A percentile compares a stretch with the other conserved stretches of the same genome.
phyloP scores from a whole-genome alignment of 345 rosid genomes.

The Lepidium aucheri region DNA sequence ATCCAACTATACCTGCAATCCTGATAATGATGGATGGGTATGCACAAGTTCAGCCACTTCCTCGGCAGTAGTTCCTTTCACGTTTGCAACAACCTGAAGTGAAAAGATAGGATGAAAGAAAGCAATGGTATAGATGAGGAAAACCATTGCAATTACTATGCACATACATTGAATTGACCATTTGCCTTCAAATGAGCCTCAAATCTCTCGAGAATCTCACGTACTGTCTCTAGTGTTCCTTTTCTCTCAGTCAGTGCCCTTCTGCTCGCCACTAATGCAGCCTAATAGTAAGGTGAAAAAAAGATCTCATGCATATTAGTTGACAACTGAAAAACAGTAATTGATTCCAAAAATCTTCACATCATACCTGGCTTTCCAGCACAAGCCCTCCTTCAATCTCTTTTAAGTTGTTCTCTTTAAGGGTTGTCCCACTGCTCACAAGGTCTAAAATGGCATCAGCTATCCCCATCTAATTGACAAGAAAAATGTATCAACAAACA shows the following conservation, averaged over 20 bases:
- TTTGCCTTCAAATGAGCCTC: conserved; percentile 88
- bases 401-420: conserved; percentile 88
- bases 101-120: not conserved
- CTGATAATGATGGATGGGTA: conserved; percentile 72
- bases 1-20: conserved; percentile 67
- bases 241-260: conserved; percentile 58
- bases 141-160: not conserved
- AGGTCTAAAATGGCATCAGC: conserved; percentile 98
- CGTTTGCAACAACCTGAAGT: conserved; percentile 78
- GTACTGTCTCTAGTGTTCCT: conserved; percentile 53
- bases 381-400: conserved; percentile 89
- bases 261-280: conserved; percentile 79
- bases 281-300: conserved; percentile 34
- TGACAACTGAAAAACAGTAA: not conserved
- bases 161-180: conserved; percentile 63
- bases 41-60: conserved; percentile 75
- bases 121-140: not conserved
- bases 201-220: conserved; percentile 87
- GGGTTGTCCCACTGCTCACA: conserved; percentile 94
- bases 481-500: not conserved
- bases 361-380: conserved; percentile 78
- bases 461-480: conserved; percentile 74
- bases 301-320: not conserved
- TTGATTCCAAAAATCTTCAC: not conserved
- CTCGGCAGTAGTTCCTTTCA: conserved; percentile 77